These are phyloP conservation scores for Physcomitrium patens DNA, from an alignment of 225 moss, liverwort and hornwort genomes.

Conservation along the genomic window DNA sequence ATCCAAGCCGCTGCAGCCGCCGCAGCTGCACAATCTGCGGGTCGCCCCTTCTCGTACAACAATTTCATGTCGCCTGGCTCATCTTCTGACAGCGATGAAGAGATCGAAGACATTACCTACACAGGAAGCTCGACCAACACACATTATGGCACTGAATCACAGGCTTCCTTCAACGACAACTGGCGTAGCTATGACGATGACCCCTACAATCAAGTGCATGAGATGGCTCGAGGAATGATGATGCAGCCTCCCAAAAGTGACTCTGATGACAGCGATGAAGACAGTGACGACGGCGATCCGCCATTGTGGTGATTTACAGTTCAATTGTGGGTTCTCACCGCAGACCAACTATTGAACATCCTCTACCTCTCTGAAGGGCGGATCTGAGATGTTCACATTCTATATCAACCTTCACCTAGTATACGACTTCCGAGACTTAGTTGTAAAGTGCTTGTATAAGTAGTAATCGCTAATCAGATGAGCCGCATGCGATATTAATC, in stretches of 20 bases:
- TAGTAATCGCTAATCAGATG: too few species aligned
- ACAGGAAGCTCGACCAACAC: not conserved
- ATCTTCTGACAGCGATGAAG: slow-evolving; percentile 32
- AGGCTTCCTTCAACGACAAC: slow-evolving; percentile 24
- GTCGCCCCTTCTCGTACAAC: slow-evolving; percentile 40
- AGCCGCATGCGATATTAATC: too few species aligned
- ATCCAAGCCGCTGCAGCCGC: slow-evolving; percentile 50
- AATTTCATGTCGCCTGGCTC: slow-evolving; percentile 31
- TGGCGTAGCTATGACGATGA: slow-evolving; percentile 50
- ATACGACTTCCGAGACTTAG: too few species aligned
- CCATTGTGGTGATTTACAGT: slow-evolving; percentile 24
- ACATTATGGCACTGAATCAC: not conserved
- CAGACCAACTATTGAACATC: too few species aligned
- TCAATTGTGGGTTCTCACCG: too few species aligned
- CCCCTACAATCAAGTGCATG: slow-evolving; percentile 32
- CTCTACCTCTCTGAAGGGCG: too few species aligned
- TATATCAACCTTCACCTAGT: too few species aligned
- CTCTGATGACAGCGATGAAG: not conserved
- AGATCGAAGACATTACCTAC: slow-evolving; percentile 19
- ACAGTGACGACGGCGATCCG: slow-evolving; percentile 34
- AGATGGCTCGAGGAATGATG: slow-evolving; percentile 46
- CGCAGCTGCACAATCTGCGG: slow-evolving; percentile 39
- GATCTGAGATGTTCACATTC: too few species aligned
- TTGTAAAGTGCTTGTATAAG: too few species aligned
- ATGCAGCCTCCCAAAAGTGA: not conserved